Evolutionary conservation across 1,284 basidiomycete species (phyloP), one percentile per base, ranked within the genome.

Genomic region (Hypsizygus ulmarius): DNA sequence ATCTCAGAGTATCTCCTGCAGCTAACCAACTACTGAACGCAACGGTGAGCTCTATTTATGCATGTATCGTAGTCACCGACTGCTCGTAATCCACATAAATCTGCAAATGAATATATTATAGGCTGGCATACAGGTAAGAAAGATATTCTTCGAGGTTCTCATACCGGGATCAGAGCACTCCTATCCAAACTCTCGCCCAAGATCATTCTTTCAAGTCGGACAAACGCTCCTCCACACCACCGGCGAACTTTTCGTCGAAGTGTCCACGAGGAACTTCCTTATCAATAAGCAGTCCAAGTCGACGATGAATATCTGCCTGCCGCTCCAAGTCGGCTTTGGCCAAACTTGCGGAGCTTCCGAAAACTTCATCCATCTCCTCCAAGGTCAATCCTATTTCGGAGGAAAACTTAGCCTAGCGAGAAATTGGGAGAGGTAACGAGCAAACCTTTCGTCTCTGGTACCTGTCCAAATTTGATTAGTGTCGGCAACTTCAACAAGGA

Each of bases 361-460:
- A 85, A 8, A 83, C 76, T 40, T 78, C 77, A 61, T 86, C 82
- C 82, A 85, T 85, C 61, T 85, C 83, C 62, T 87, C 83, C 18
- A 86, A 68, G 3, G 77, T 76, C 11, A 85, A 70, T 6, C 81
- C 80, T 69, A 39, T 34, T 25, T 4, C 39, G 30, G 11, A 39
- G 8, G n/a, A 46, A 34, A 12, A 21, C 6, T 43, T 39, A 41
- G 28, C 41, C 11, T 35, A 36, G 19, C 15, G 4, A 25, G 14
- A 9, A 29, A 30, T 10, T 3, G 35, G 7, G 19, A 33, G 25
- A 33, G 35, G 3, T 4, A 32, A 21, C 3, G 16, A 18, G 16
- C 48, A 27, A 18, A 66, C 67, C 67, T 63, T 84, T 84, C 8
- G 83, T 85, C 65, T 86, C 83, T 10, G 83, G 84, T 0, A 82